phyloP scores from a whole-genome alignment of 2,329 filamentous ascomycete genomes.

The Fusarium agapanthi region DNA sequence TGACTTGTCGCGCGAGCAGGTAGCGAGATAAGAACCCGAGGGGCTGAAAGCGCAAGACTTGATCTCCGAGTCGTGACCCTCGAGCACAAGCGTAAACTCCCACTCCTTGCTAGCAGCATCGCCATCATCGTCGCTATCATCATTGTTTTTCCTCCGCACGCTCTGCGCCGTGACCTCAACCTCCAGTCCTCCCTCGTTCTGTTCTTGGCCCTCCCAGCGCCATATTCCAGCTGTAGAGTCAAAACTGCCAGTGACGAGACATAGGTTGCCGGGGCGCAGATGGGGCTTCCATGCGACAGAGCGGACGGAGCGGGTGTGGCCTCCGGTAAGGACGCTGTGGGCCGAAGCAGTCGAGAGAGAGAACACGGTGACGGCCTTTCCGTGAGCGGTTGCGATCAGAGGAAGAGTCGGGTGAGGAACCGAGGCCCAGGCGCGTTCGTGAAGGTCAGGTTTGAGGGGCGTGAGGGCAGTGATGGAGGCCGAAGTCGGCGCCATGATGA shows the following conservation, averaged over 20 bases:
- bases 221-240: constrained; percentile 90
- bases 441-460: constrained; percentile 64
- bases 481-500: constrained; percentile 42
- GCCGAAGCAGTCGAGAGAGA: constrained; percentile 82
- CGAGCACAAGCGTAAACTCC: constrained; percentile 90
- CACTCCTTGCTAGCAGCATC: constrained; percentile 81
- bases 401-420: constrained; percentile 87
- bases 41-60: constrained; percentile 80
- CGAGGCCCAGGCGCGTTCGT: constrained; percentile 84
- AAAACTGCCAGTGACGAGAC: constrained; percentile 91
- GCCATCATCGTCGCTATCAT: constrained; percentile 43
- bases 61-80: constrained; percentile 95
- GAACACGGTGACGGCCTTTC: constrained; percentile 89
- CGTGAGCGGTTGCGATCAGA: constrained; percentile 86
- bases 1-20: constrained; percentile 89
- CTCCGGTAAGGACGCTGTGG: constrained; percentile 82
- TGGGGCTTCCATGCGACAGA: constrained; percentile 87
- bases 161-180: constrained; percentile 51
- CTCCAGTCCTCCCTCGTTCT: constrained; percentile 49
- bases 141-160: constrained; percentile 30
- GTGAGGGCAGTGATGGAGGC: constrained; percentile 55
- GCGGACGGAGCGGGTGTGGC: constrained; percentile 91
- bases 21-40: constrained; percentile 81
- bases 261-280: constrained; percentile 67
- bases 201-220: constrained; percentile 67